phyloP scores from a whole-genome alignment of 148 eudicot species.

The Spergularia marina region DNA sequence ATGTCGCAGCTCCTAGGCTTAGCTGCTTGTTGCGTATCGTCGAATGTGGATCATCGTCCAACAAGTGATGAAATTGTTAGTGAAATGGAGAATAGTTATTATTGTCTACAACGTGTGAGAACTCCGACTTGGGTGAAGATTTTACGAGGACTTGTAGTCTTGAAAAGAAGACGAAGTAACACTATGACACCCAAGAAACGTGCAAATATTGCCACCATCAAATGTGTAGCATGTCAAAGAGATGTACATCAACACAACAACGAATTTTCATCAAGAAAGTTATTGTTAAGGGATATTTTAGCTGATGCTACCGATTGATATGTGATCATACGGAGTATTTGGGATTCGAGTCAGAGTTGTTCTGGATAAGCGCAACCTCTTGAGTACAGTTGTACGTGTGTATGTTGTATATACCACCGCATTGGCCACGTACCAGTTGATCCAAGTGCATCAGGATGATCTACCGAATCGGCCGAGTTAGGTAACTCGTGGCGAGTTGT shows the following conservation, averaged over 20 bases:
- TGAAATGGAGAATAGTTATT: slow-evolving; percentile 33
- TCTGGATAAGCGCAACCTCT: no score
- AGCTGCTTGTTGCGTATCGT: slow-evolving; percentile 51
- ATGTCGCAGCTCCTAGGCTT: slow-evolving; percentile 35
- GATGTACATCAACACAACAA: slow-evolving; percentile 15
- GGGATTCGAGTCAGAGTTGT: no score
- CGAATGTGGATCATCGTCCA: slow-evolving; percentile 40
- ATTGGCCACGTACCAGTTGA: no score
- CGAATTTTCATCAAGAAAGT: slow-evolving; percentile 27
- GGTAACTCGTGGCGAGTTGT: slow-evolving; percentile 6
- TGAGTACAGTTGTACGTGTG: no score
- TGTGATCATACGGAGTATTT: no score
- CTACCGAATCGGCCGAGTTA: background rate
- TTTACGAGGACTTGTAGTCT: slow-evolving; percentile 11
- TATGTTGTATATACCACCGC: no score
- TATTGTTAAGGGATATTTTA: slow-evolving; percentile 44
- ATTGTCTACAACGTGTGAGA: slow-evolving; percentile 17
- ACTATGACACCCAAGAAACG: slow-evolving; percentile 9
- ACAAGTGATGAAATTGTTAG: slow-evolving; percentile 40
- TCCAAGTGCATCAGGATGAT: no score
- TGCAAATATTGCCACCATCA: background rate
- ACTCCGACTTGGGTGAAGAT: slow-evolving; percentile 35
- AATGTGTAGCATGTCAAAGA: slow-evolving; percentile 22
- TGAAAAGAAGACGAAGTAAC: slow-evolving; percentile 8
- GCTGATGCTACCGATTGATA: slow-evolving; percentile 16